Base-by-base conservation (phyloP, 164 flowering plant genomes). In the Cinnamomum chago region DNA sequence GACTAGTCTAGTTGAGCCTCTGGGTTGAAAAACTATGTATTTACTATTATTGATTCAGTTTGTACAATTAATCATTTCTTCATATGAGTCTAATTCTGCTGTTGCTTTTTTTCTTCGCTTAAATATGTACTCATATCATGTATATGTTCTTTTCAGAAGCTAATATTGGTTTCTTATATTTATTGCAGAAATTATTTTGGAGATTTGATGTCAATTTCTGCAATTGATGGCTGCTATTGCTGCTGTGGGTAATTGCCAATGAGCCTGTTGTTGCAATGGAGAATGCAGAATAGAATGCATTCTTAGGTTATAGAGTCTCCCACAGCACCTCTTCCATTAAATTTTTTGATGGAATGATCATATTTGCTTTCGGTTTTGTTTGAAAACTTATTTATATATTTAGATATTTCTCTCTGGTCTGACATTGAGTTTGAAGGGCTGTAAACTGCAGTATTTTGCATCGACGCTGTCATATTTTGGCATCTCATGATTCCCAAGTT, bases 351-450 rank as follows among this genome's bases (percentile, higher is more conserved):
- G 28, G 69, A 67, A 67, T 67, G 20, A 27, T 67, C 15, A 64
- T 23, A 20, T 60, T 64, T 28, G 40, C n/a, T 67, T 15, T 40
- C 7, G 15, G 28, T 67, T 67, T 67, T 67, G 50, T 67, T 67
- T 67, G 69, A 2, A 67, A 33, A 40, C 47, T 40, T 40, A 40
- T 40, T 40, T 40, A 40, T 40, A 40, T 40, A 40, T 40, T 40
- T 40, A 40, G 47, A 7, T 40, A 1, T 40, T 1, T 40, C 47
- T 40, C 47, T 40, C 10, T 40, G 47, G 47, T 40, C 47, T 40
- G 47, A 65, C 27, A 33, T 30, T 67, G 22, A 67, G 69, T 67
- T 64, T 67, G 69, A 20, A 30, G 20, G n/a, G 69, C 69, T 33
- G n/a, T 10, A 30, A 67, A 28, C 28, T 65, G 30, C 67, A 65